These are phyloP conservation scores for Abrus precatorius DNA, from an alignment of 306 rosid species.

Conservation along the genomic window DNA sequence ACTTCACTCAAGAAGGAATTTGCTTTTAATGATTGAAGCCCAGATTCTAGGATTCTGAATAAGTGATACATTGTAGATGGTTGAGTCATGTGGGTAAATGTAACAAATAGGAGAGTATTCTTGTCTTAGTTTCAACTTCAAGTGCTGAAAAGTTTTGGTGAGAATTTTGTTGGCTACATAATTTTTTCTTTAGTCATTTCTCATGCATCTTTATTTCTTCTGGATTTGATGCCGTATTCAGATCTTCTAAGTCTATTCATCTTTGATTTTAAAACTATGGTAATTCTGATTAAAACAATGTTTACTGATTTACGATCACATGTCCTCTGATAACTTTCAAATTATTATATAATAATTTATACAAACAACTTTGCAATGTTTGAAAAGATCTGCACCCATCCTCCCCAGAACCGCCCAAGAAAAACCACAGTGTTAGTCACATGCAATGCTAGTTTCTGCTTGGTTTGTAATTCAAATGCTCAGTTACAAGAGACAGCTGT, in stretches of 20 bases:
- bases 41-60: conserved; percentile 23
- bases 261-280: not conserved
- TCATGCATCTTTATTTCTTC: conserved; percentile 3
- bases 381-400: not conserved
- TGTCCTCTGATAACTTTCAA: conserved; percentile 5
- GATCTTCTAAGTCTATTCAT: conserved; percentile 20
- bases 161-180: conserved; percentile 13
- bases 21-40: conserved; percentile 10
- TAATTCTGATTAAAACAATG: conserved; percentile 10
- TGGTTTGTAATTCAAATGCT: conserved; percentile 2
- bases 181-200: not conserved
- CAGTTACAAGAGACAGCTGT: conserved; percentile 3
- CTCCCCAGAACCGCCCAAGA: not conserved
- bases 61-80: conserved; percentile 17
- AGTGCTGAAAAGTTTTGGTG: not conserved
- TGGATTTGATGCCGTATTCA: conserved; percentile 27
- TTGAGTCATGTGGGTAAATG: conserved; percentile 30
- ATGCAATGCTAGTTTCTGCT: not conserved
- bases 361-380: not conserved
- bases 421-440: not conserved
- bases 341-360: conserved; percentile 12
- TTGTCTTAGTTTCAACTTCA: conserved; percentile 15
- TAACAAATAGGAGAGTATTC: conserved; percentile 26
- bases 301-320: not conserved
- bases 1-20: conserved; percentile 13